Evolutionary conservation across 495 filamentous ascomycete species (phyloP), one percentile per base, ranked within the genome.

Genomic region (Bombardia bombarda): DNA sequence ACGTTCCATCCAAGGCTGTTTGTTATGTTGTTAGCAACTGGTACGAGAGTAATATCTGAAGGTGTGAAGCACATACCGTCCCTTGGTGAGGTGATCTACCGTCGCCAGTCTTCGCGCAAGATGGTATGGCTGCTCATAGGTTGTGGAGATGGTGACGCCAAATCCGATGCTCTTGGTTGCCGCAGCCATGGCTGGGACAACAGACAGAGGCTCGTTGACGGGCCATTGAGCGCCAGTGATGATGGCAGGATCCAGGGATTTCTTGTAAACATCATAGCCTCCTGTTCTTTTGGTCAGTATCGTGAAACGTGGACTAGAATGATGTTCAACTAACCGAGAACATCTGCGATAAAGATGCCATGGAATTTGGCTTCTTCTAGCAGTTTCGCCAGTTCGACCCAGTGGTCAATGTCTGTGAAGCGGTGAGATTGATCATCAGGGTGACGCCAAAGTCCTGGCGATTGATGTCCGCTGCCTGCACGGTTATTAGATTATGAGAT

Each of bases 101-200:
- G 81, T 86, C 0, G 77, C 77, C 19, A 86, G 54, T 17, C 81
- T 64, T 14, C 80, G 63, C 0, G 81, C 81, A 13, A 86, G 67
- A 51, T 82, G 79, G 56, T 81, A 86, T 1, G 82, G 81, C 48
- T 78, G 75, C 54, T 84, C 82, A 47, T 83, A 85, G 14, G 79
- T 84, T 5, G 73, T 83, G 28, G 71, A 69, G 16, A 74, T 69
- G 14, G 83, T 87, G 32, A 87, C 70, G 41, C 80, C 77, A 43
- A 86, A 67, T 7, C 80, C 82, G 3, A 86, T 62, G 28, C 66
- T 77, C 52, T 82, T 58, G 13, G 80, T 86, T 3, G 55, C 65
- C 12, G 66, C 65, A 0, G 68, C 68, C 66, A 71, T 71, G 18
- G 69, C 69, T 0, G 71, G 57, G 30, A 73, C 65, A 13, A 73